Evolutionary conservation across 495 filamentous ascomycete species (phyloP).

Genomic region (Cladorrhinum samala): DNA sequence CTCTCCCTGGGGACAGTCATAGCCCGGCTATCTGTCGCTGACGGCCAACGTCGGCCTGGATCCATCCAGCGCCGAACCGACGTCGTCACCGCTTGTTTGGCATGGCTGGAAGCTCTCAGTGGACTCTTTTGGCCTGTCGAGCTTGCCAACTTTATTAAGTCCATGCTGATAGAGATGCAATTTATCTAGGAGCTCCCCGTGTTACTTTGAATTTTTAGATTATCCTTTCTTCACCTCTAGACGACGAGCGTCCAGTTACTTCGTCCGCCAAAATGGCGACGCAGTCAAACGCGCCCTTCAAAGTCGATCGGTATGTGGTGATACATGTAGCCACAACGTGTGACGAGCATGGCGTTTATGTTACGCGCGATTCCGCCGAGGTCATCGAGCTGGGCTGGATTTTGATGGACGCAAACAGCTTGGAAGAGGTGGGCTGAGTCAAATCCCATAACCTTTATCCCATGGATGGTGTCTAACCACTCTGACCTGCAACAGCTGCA

Average conservation of each 20-base stretch:
- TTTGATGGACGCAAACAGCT: slow-evolving; percentile 79
- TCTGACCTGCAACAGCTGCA: slow-evolving; percentile 58
- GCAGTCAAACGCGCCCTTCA: slow-evolving; percentile 42
- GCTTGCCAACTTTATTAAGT: neutral
- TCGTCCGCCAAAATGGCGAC: slow-evolving; percentile 33
- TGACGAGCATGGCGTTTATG: slow-evolving; percentile 98
- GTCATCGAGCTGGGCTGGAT: slow-evolving; percentile 99
- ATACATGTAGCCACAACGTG: slow-evolving; percentile 98
- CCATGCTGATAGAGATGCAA: neutral
- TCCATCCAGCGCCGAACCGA: neutral
- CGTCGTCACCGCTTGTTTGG: slow-evolving; percentile 1
- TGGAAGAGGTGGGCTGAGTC: slow-evolving; percentile 69
- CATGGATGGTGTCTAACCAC: slow-evolving; percentile 9
- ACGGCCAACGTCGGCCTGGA: neutral
- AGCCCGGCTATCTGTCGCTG: neutral
- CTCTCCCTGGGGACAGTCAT: too few relatives aligned
- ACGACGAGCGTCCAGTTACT: too few relatives aligned
- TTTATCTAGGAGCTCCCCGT: neutral
- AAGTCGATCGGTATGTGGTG: slow-evolving; percentile 91
- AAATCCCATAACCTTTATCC: slow-evolving; percentile 7
- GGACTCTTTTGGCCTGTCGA: too few relatives aligned
- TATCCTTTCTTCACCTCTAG: too few relatives aligned
- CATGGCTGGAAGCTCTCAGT: too few relatives aligned
- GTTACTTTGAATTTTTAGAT: too few relatives aligned
- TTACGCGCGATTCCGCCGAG: slow-evolving; percentile 97